Evolutionary conservation across 1,284 basidiomycete species (phyloP), one percentile per base, ranked within the genome.

Genomic region (Ceratobasidium sp.): DNA sequence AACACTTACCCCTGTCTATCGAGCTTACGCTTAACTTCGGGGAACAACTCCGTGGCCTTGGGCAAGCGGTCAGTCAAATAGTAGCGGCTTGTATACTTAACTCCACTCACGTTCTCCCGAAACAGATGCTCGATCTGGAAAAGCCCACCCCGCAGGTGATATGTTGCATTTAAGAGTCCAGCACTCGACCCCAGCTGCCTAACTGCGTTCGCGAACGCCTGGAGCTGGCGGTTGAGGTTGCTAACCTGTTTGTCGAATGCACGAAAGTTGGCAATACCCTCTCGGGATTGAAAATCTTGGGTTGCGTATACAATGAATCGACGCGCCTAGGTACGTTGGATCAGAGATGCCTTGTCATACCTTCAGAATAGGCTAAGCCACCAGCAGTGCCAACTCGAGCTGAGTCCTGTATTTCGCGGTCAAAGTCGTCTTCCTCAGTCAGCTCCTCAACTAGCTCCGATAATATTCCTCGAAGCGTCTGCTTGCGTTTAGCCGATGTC

Each of bases 41-140:
- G n/a, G n/a, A n/a, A n/a, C n/a, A n/a, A n/a, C n/a, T n/a, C n/a
- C n/a, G n/a, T n/a, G n/a, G n/a, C n/a, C n/a, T n/a, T n/a, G n/a
- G n/a, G n/a, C n/a, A n/a, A n/a, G n/a, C n/a, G n/a, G n/a, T n/a
- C n/a, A n/a, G n/a, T n/a, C n/a, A n/a, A n/a, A n/a, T n/a, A n/a
- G n/a, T n/a, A n/a, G n/a, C n/a, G 29, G n/a, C n/a, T n/a, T n/a
- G n/a, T 22, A 52, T 20, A 42, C n/a, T 5, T 32, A n/a, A 12
- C 17, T 3, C 29, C 38, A 29, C 64, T 20, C 25, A 67, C 72
- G 53, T 73, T 73, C 31, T 70, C 69, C 25, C 71, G 64, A 38
- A 73, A 73, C n/a, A 73, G 69, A 50, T 72, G 50, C n/a, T 72
- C 55, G 34, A 73, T 69, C 31, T 72, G 72, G 35, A 58, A 50